phyloP scores from a whole-genome alignment of 2,329 filamentous ascomycete species.

The Cladosporium sp. region DNA sequence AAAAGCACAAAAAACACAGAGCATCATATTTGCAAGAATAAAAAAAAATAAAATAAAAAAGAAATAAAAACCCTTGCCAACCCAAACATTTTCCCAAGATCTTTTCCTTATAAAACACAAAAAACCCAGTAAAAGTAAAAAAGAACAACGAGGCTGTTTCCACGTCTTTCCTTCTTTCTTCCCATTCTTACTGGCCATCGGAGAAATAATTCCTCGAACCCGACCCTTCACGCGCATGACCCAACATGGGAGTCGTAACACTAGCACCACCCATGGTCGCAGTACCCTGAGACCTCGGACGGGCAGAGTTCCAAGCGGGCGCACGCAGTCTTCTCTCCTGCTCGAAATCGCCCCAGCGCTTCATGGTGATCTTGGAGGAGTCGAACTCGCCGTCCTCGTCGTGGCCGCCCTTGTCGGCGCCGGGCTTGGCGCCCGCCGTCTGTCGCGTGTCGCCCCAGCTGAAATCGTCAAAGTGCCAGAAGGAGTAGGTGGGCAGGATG shows the following conservation, averaged over 20 bases:
- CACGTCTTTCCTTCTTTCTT: too few species aligned
- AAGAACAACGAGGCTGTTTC: too few species aligned
- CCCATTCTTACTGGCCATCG: too few species aligned
- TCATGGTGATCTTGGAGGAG: slow-evolving; percentile 99
- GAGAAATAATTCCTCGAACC: slow-evolving; percentile 5
- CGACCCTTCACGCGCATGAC: background rate
- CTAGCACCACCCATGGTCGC: slow-evolving; percentile 8
- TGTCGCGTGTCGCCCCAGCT: slow-evolving; percentile 98
- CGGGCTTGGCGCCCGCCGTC: slow-evolving; percentile 85
- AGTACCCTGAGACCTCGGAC: slow-evolving; percentile 2
- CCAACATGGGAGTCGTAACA: slow-evolving; percentile 6
- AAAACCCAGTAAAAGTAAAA: too few species aligned
- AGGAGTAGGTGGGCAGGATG: slow-evolving; percentile 86
- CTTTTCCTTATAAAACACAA: background rate
- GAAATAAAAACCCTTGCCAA: too few species aligned
- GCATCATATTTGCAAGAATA: background rate
- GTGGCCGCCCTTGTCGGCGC: slow-evolving; percentile 60
- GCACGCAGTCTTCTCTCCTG: slow-evolving; percentile 42
- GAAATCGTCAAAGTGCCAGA: slow-evolving; percentile 99
- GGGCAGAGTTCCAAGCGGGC: slow-evolving; percentile 11
- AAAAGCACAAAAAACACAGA: too few species aligned
- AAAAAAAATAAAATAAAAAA: too few species aligned
- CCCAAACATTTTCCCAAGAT: too few species aligned
- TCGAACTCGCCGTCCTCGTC: slow-evolving; percentile 92
- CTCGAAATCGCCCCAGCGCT: slow-evolving; percentile 97